A percentile compares a stretch with the other conserved stretches of the same genome.
phyloP scores from a whole-genome alignment of 2,329 filamentous ascomycete species.

The Massarina eburnea region DNA sequence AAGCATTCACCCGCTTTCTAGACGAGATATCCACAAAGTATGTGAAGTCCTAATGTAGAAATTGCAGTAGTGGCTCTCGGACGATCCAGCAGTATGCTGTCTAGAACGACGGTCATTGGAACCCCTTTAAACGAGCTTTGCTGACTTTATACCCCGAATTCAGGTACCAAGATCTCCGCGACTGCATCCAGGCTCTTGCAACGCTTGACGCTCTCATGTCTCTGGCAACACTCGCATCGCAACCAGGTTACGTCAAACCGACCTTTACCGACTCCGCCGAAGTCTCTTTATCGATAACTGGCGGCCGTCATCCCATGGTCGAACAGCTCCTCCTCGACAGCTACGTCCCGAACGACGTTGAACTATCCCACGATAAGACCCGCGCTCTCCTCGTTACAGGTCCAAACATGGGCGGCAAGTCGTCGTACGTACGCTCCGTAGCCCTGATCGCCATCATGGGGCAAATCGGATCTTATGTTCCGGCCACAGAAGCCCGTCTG shows the following conservation, averaged over 20 bases:
- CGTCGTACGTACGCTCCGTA: slow-evolving; percentile 91
- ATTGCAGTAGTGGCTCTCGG: no score
- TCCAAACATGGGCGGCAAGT: slow-evolving; percentile 99
- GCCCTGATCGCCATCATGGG: slow-evolving; percentile 92
- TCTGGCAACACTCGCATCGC: slow-evolving; percentile 77
- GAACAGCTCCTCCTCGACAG: slow-evolving; percentile 82
- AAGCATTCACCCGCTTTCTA: slow-evolving; percentile 74
- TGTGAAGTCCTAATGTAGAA: no score
- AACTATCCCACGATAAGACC: slow-evolving; percentile 58
- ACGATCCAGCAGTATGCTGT: no score
- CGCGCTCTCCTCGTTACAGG: slow-evolving; percentile 88
- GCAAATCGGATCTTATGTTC: slow-evolving; percentile 92
- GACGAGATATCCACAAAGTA: slow-evolving; percentile 71
- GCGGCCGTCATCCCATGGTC: slow-evolving; percentile 91
- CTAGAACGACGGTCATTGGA: no score
- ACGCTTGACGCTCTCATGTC: slow-evolving; percentile 88
- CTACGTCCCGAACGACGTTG: slow-evolving; percentile 89
- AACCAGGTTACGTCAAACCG: slow-evolving; percentile 86
- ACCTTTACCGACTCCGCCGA: slow-evolving; percentile 65
- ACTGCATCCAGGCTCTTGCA: slow-evolving; percentile 82
- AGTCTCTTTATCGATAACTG: slow-evolving; percentile 68
- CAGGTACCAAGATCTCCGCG: slow-evolving; percentile 88
- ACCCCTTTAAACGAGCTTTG: no score
- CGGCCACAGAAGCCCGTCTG: slow-evolving; percentile 71
- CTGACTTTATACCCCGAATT: no score